phyloP scores from a whole-genome alignment of 2,329 filamentous ascomycete species.

The Aspergillus melleus region DNA sequence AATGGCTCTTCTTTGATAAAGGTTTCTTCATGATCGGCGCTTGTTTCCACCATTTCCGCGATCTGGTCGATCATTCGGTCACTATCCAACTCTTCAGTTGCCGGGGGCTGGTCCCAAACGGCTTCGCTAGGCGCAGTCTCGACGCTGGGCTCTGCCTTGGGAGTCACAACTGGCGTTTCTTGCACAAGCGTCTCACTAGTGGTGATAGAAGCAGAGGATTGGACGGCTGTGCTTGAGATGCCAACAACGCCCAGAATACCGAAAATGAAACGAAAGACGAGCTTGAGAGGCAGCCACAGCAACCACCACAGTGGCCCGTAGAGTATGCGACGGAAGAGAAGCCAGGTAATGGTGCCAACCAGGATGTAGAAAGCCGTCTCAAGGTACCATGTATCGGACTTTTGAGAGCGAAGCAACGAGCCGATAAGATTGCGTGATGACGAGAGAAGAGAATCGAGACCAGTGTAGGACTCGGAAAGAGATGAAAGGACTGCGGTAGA shows the following conservation, averaged over 20 bases:
- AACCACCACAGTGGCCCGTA: constrained; percentile 93
- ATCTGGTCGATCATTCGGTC: constrained; percentile 45
- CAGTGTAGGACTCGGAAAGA: constrained; percentile 77
- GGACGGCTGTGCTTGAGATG: constrained; percentile 27
- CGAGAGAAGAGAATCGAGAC: constrained; percentile 73
- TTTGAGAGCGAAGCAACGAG: constrained; percentile 80
- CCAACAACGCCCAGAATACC: constrained; percentile 57
- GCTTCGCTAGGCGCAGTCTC: constrained; percentile 15
- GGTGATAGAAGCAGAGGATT: constrained; percentile 24
- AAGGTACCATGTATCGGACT: constrained; percentile 97
- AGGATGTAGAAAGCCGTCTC: constrained; percentile 86
- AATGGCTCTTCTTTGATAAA: constrained; percentile 36
- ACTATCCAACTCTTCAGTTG: constrained; percentile 21
- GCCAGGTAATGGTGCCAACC: constrained; percentile 74
- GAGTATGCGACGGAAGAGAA: constrained; percentile 78
- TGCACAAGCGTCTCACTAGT: constrained; percentile 20
- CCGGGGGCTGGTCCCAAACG: constrained; percentile 22
- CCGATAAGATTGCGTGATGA: constrained; percentile 74
- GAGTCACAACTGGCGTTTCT: constrained; percentile 17
- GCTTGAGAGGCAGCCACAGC: constrained; percentile 75
- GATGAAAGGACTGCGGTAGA: constrained; percentile 79
- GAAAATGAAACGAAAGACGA: constrained; percentile 61
- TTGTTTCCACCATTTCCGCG: constrained; percentile 39
- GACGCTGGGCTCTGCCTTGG: constrained; percentile 22
- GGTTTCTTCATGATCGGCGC: constrained; percentile 24